Conservation (phyloP, 805 yeast species). For the Nakazawaea wyomingensis region DNA sequence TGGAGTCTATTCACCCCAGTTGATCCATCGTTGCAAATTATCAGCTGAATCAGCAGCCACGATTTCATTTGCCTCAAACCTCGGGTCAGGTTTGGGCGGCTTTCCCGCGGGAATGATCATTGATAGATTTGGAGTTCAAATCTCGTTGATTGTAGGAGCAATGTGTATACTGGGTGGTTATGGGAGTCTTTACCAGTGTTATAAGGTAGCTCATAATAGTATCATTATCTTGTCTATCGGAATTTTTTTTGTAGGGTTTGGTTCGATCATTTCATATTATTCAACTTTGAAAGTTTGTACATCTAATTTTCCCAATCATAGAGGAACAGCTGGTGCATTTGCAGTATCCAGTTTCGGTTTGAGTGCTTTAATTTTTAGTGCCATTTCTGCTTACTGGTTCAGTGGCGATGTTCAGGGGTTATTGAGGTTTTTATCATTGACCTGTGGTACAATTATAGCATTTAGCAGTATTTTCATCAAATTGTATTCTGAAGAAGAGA, state of each 20-base stretch:
- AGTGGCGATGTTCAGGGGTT: conserved; percentile 49
- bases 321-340: conserved; percentile 66
- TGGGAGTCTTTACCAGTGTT: conserved; percentile 42
- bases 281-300: conserved; percentile 55
- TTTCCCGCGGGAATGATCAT: conserved; percentile 66
- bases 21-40: conserved; percentile 50
- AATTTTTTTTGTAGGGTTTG: conserved; percentile 54
- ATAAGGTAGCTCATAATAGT: conserved; percentile 32
- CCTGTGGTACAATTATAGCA: conserved; percentile 43
- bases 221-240: conserved; percentile 41
- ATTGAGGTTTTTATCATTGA: conserved; percentile 47
- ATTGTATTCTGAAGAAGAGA: conserved; percentile 27
- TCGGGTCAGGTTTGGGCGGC: conserved; percentile 69
- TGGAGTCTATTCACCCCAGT: conserved; percentile 73
- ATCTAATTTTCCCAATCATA: conserved; percentile 62
- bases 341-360: conserved; percentile 69
- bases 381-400: conserved; percentile 49
- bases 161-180: conserved; percentile 51
- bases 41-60: conserved; percentile 59
- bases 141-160: conserved; percentile 52
- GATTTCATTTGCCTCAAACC: conserved; percentile 53
- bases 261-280: conserved; percentile 56
- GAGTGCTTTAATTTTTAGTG: conserved; percentile 61
- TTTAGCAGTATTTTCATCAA: conserved; percentile 40
- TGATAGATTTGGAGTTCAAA: conserved; percentile 53